phyloP scores from a whole-genome alignment of 2,329 filamentous ascomycete genomes.

The Colletotrichum melonis region DNA sequence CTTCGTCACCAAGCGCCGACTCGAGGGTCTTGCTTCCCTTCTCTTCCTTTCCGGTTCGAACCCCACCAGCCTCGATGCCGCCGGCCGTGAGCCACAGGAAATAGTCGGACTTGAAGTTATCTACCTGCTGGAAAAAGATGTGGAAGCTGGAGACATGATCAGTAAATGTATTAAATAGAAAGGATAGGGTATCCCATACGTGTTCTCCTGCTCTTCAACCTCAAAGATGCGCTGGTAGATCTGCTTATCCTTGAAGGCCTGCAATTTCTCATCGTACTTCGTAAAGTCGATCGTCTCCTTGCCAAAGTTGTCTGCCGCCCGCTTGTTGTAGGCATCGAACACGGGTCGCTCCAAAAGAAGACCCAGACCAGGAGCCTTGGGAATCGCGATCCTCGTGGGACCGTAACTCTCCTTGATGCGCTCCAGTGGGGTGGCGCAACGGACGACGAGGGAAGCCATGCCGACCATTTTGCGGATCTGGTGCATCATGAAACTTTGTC shows the following conservation, averaged over 20 bases:
- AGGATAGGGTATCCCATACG: slow-evolving; percentile 66
- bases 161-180: slow-evolving; percentile 17
- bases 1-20: slow-evolving; percentile 54
- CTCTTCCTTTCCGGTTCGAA: slow-evolving; percentile 54
- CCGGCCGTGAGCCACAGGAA: slow-evolving; percentile 81
- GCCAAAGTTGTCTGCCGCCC: slow-evolving; percentile 71
- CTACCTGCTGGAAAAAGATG: slow-evolving; percentile 82
- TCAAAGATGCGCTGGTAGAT: slow-evolving; percentile 94
- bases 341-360: slow-evolving; percentile 90
- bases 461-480: slow-evolving; percentile 99
- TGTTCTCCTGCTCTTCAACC: slow-evolving; percentile 87
- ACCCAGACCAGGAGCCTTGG: slow-evolving; percentile 91
- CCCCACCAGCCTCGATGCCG: slow-evolving; percentile 71
- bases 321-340: slow-evolving; percentile 88
- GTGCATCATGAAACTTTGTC: slow-evolving; percentile 99
- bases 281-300: slow-evolving; percentile 81
- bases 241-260: slow-evolving; percentile 89
- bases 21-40: slow-evolving; percentile 50
- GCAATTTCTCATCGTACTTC: slow-evolving; percentile 81
- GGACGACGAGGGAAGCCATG: slow-evolving; percentile 86
- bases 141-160: slow-evolving; percentile 68
- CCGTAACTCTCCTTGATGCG: slow-evolving; percentile 82
- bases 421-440: slow-evolving; percentile 80
- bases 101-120: slow-evolving; percentile 77
- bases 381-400: slow-evolving; percentile 81